These are phyloP conservation scores for Diospyros lotus DNA, from an alignment of 148 eudicot genomes.

Conservation along the genomic window DNA sequence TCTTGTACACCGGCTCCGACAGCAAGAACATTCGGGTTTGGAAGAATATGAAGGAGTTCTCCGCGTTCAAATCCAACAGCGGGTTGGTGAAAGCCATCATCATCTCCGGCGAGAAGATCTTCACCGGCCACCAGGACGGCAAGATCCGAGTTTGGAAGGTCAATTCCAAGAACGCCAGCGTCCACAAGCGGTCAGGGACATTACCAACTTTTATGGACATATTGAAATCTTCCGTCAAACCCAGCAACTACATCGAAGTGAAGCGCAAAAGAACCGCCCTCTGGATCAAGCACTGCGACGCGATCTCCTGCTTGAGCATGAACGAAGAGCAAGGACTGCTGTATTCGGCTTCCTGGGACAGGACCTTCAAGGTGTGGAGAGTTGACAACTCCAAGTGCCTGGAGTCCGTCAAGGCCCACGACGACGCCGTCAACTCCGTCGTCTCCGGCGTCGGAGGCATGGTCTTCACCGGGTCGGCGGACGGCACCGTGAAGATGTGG, in stretches of 20 bases:
- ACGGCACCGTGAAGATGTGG: constrained; percentile 51
- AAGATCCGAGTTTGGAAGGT: constrained; percentile 46
- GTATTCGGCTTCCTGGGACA: constrained; percentile 55
- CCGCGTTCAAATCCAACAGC: constrained; percentile 49
- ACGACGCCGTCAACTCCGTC: constrained; percentile 48
- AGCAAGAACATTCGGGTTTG: constrained; percentile 57
- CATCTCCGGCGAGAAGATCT: constrained; percentile 37
- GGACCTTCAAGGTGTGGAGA: constrained; percentile 51
- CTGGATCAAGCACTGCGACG: constrained; percentile 51
- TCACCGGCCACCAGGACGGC: constrained; percentile 56
- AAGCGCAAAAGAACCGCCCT: constrained; percentile 30
- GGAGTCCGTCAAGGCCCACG: constrained; percentile 51
- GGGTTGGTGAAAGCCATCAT: constrained; percentile 49
- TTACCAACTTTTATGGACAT: constrained; percentile 49
- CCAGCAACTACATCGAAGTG: constrained; percentile 38
- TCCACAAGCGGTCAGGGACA: constrained; percentile 32
- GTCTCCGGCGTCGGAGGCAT: constrained; percentile 23
- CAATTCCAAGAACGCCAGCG: constrained; percentile 22
- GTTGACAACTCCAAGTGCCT: constrained; percentile 33
- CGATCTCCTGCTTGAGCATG: constrained; percentile 42
- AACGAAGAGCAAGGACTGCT: constrained; percentile 32
- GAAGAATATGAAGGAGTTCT: constrained; percentile 38
- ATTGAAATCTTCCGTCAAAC: constrained; percentile 39
- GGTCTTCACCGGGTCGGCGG: constrained; percentile 52
- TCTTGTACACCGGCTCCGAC: constrained; percentile 48